Base-by-base conservation (phyloP, 2,329 filamentous ascomycete genomes). In the Ophiostoma perfectum region DNA sequence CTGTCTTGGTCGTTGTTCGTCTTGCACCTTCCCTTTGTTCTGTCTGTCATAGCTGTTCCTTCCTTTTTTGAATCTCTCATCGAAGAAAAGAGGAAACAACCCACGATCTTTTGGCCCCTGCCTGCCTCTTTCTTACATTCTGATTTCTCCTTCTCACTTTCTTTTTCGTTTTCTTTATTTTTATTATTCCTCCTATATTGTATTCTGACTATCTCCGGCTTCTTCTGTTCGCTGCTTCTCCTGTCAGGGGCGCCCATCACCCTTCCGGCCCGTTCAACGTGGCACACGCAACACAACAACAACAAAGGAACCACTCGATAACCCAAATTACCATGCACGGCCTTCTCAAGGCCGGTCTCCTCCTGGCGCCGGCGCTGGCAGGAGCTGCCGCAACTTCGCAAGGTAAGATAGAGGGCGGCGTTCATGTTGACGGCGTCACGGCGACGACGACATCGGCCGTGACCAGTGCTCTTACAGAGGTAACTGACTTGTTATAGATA, bases 341-440 rank as follows among this genome's bases (percentile, higher is more conserved):
- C 74, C 75, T 76, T 65, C 68, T 74, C 58, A 74, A 74, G 75
- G 76, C 75, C 70, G 74, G 75, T 68, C 73, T 79, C 72, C 70
- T 79, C 66, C 69, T 76, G 73, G 77, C 75, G 72, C 76, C 78
- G 72, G 75, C 74, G 73, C 73, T 80, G 73, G 76, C 74, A 44
- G 72, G 72, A 60, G 75, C 18, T 27, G 72, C 68, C 36, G 68
- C 65, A 11, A 68, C 72, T 36, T 66, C 66, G 5, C 63, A 55
- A 66, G 71, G 68, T 73, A 68, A 68, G 71, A 63, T 39, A 5
- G 5, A 36, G 16, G 49, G 14, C 18, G 18, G 11, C 12, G 14
- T 38, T 36, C 4, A 38, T 36, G 27, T 42, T 38, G 63, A 45
- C 69, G 52, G 44, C 47, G 52, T 16, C 36, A 63, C 11, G 60